These are phyloP conservation scores for Agaricus sinodeliciosus DNA, from an alignment of 768 basidiomycete genomes.

Conservation along the genomic window DNA sequence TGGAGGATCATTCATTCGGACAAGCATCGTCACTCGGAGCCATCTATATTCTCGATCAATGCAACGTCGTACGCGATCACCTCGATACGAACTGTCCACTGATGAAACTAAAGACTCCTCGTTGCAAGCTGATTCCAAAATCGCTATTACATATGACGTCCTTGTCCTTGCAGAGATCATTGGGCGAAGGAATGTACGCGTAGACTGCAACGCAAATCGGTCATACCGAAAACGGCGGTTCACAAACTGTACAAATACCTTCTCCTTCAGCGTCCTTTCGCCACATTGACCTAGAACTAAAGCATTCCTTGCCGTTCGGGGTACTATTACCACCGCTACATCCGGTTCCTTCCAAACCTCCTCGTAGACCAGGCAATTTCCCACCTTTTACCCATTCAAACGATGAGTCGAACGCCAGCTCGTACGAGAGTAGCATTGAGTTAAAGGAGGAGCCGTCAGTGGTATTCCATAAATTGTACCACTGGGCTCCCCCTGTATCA, in stretches of 20 bases:
- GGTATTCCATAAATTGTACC: constrained; percentile 63
- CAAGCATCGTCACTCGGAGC: constrained; percentile 66
- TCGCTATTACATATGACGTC: constrained; percentile 63
- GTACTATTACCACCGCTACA: constrained; percentile 61
- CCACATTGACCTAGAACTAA: constrained; percentile 76
- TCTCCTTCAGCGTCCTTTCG: constrained; percentile 57
- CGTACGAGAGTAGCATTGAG: constrained; percentile 68
- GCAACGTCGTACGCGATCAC: too few relatives aligned
- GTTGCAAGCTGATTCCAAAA: constrained; percentile 70
- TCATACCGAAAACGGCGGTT: background rate
- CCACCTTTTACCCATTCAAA: constrained; percentile 74
- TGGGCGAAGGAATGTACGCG: constrained; percentile 67
- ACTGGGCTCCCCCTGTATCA: constrained; percentile 58
- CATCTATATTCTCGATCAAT: constrained; percentile 35
- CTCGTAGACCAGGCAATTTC: constrained; percentile 72
- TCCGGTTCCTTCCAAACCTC: constrained; percentile 53
- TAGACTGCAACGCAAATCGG: constrained; percentile 45
- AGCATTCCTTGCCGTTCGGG: constrained; percentile 62
- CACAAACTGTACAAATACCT: constrained; percentile 35
- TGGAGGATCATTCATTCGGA: constrained; percentile 69
- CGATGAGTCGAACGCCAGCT: constrained; percentile 58
- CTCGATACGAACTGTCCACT: constrained; percentile 49
- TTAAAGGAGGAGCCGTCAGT: constrained; percentile 49
- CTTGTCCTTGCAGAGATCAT: constrained; percentile 48
- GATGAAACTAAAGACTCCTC: constrained; percentile 58